Conservation (phyloP, 768 basidiomycete genomes). For the Hemileccinum impolitum region DNA sequence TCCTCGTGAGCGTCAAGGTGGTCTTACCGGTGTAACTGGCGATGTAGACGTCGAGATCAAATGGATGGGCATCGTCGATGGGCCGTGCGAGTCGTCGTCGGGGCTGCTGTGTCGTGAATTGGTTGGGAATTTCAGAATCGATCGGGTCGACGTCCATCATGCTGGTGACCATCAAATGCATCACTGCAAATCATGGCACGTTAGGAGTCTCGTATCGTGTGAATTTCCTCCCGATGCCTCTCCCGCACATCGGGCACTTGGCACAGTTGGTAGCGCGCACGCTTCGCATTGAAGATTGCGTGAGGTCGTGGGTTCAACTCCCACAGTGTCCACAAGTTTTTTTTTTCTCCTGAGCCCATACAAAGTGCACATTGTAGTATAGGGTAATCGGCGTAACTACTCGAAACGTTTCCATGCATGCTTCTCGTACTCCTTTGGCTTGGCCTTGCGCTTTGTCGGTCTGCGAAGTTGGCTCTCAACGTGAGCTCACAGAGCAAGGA, state of each 20-base stretch:
- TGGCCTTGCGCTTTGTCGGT: conserved; percentile 35
- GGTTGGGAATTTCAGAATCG: conserved; percentile 24
- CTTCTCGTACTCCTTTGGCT: conserved; percentile 68
- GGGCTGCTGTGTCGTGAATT: conserved; percentile 5
- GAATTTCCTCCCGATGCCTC: too few relatives aligned
- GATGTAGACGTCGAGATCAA: conserved; percentile 81
- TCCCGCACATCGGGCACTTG: too few relatives aligned
- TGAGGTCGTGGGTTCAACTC: conserved; percentile 60
- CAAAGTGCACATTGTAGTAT: too few relatives aligned
- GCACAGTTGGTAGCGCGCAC: conserved; percentile 61
- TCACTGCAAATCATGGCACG: background rate
- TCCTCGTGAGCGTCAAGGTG: background rate
- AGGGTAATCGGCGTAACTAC: conserved; percentile 3
- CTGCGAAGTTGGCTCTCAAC: conserved; percentile 9
- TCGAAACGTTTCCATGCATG: conserved; percentile 79
- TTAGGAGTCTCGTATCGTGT: background rate
- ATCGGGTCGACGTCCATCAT: conserved; percentile 31
- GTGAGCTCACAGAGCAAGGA: conserved; percentile 11
- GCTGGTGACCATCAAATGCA: background rate
- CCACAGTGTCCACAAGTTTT: conserved; percentile 31
- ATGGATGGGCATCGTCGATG: conserved; percentile 80
- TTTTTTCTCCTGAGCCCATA: too few relatives aligned
- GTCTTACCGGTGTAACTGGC: conserved; percentile 69
- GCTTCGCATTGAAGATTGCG: conserved; percentile 49
- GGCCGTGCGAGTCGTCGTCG: conserved; percentile 34